These are phyloP conservation scores for Aspergillus diversus DNA, from an alignment of 495 filamentous ascomycete species.

Conservation along the genomic window DNA sequence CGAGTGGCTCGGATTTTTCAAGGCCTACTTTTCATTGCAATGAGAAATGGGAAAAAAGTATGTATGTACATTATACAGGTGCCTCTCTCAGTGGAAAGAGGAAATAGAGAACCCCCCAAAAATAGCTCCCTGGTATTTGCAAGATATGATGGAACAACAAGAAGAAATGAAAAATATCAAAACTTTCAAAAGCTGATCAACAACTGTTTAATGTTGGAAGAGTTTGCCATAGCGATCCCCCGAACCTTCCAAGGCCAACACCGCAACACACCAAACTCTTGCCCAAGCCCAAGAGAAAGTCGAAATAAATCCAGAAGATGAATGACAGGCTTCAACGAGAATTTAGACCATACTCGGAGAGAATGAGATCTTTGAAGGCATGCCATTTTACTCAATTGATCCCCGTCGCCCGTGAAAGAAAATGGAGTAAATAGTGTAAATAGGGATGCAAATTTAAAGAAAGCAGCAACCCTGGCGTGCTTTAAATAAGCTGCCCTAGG, in stretches of 20 bases:
- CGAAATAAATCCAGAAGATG: background rate
- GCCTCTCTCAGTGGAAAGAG: constrained; percentile 25
- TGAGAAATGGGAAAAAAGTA: constrained; percentile 18
- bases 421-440: background rate
- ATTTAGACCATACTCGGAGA: background rate
- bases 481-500: constrained; percentile 3
- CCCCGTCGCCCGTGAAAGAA: constrained; percentile 1
- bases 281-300: constrained; percentile 7
- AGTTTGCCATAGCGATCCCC: constrained; percentile 8
- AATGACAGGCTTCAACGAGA: background rate
- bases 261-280: constrained; percentile 13
- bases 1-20: constrained; percentile 5
- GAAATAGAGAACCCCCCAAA: constrained; percentile 28
- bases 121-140: constrained; percentile 18
- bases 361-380: constrained; percentile 1
- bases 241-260: constrained; percentile 12
- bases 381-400: background rate
- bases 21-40: constrained; percentile 27
- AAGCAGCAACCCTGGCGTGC: background rate
- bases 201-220: constrained; percentile 8
- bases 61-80: constrained; percentile 32
- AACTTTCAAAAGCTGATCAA: constrained; percentile 14
- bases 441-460: background rate
- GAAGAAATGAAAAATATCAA: constrained; percentile 28
- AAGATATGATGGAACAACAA: constrained; percentile 26